Conservation (phyloP, 305 asterid genomes). For the Plantago lanceolata region DNA sequence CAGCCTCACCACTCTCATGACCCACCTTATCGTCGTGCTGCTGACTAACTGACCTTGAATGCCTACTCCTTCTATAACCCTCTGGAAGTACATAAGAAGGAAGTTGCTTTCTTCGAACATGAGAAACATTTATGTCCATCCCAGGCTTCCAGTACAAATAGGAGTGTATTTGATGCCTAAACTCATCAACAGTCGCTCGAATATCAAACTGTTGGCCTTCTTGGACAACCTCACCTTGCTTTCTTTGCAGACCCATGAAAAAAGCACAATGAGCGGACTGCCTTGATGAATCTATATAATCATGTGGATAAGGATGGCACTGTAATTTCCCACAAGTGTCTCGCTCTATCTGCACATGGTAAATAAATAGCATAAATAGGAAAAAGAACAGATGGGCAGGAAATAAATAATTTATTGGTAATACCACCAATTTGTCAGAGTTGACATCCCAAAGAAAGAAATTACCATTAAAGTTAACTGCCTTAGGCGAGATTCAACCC, state of each 20-base stretch:
- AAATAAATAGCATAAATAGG: conserved; percentile 27
- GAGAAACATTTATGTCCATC: conserved; percentile 83
- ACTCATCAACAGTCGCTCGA: conserved; percentile 85
- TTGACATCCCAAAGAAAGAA: conserved; percentile 25
- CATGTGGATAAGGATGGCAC: conserved; percentile 89
- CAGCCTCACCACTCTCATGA: conserved; percentile 36
- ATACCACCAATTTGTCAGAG: not conserved
- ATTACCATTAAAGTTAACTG: conserved; percentile 90
- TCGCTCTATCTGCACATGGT: conserved; percentile 72
- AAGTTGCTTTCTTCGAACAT: conserved; percentile 82
- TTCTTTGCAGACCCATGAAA: conserved; percentile 86
- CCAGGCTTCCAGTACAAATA: conserved; percentile 85
- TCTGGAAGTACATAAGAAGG: conserved; percentile 76
- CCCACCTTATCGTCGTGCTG: conserved; percentile 38
- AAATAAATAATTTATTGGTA: not conserved
- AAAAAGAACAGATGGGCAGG: conserved; percentile 2
- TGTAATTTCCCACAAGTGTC: conserved; percentile 78
- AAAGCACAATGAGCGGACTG: conserved; percentile 70
- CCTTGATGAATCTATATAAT: conserved; percentile 60
- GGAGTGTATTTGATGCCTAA: conserved; percentile 67
- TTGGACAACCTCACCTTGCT: conserved; percentile 69
- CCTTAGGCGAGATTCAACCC: conserved; percentile 96
- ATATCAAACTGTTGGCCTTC: conserved; percentile 94
- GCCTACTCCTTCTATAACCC: conserved; percentile 65
- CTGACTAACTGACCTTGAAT: conserved; percentile 39